Evolutionary conservation across 208 protist species (phyloP), one percentile per base, ranked within the genome.

Genomic region (Trypanosoma scelopori): DNA sequence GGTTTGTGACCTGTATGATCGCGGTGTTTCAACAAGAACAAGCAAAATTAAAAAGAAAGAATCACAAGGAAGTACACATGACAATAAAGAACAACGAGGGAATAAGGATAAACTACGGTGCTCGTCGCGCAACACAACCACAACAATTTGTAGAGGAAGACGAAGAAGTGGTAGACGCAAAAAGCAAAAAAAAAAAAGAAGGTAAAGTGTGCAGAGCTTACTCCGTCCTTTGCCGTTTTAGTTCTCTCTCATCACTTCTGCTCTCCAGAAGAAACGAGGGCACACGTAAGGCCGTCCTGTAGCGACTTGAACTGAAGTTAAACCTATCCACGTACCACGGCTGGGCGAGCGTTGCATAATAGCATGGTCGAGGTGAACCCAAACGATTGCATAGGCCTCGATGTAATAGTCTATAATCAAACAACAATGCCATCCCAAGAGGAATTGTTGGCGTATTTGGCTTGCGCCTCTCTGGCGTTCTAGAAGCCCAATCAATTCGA

Each of bases 371-470:
- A 15, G 65, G 55, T 23, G 69, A 65, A 0, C 70, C 60, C 20
- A 53, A 71, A 22, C 53, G 27, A 50, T 92, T 92, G 9, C 63
- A 55, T 1, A 85, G 53, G 12, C 80, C 82, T 27, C 82, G 78
- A 65, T 92, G 85, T 13, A 81, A 62, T 35, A 89, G 71, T 23
- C 85, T 71, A 45, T 89, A 92, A 47, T 92, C 82, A 56, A 89
- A 89, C 4, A 92, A 65, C 4, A 87, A 50, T 3, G 69, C 79
- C 15, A 63, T 57, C 0, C 82, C 85, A n/a, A 81, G 15, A 43
- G 66, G 51, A 32, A 87, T 70, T 5, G 47, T 56, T 41, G 82
- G 82, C 13, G 53, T 58, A 13, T 83, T 71, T 3, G 74, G 53
- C 41, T 74, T 75, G 0, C 35, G 22, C 23, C 63, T 65, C 18